Base-by-base conservation (phyloP, 192 early-diverging fungal genomes). In the Spizellomyces punctatus region DNA sequence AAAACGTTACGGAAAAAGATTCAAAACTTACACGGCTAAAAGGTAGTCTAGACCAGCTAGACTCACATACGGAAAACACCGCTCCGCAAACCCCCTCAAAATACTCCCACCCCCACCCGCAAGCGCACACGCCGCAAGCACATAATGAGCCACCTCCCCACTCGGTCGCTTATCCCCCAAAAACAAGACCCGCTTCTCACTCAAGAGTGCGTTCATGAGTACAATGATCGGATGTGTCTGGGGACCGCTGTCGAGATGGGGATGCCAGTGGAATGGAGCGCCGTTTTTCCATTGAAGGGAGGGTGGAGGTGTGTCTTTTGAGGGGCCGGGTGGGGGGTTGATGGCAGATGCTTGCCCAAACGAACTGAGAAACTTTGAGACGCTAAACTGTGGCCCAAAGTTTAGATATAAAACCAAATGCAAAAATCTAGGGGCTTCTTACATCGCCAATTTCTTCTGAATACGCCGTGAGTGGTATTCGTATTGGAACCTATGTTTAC, bases 181-280 rank as follows among this genome's bases (percentile, higher is more conserved):
- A 76, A 98, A 96, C 36, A 98, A 85, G 10, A 98, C 82, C 42
- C 94, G 81, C 80, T 98, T 98, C 72, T 95, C 93, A n/a, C 94
- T 93, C 65, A 96, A 76, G 47, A 98, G 75, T 5, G 93, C 95
- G 70, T 96, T 96, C 69, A 97, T 82, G 27, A 98, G 81, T 46
- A 98, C 68, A 52, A 95, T 88, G 44, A 98, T 86, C 44, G 93
- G 92, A 66, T 94, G 93, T 4, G 95, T 96, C 66, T 85, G 85
- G 41, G 87, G 75, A n/a, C 95, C 93, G 19, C 86, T 86, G 77
- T 98, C 95, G 58, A 98, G 83, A 63, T 96, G 94, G 46, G 96
- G 90, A 78, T 98, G 95, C 76, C 88, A 90, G 54, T 61, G 68
- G 57, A 75, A 84, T 6, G 80, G 79, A 0, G 61, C 71, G 17